phyloP scores from a whole-genome alignment of 495 filamentous ascomycete species.

The Xylaria grammica region DNA sequence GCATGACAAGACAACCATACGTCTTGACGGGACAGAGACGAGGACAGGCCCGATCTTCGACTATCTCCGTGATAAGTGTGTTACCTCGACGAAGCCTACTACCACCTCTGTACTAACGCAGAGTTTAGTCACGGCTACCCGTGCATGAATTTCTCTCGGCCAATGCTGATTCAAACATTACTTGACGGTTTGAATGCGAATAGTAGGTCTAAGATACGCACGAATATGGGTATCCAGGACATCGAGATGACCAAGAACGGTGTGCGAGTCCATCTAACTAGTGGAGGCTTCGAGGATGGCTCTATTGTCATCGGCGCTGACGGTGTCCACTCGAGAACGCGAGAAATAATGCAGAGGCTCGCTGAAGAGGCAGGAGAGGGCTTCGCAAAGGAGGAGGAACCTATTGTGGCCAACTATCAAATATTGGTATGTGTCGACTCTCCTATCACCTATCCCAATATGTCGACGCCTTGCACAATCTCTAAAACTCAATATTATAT shows the following conservation, averaged over 20 bases:
- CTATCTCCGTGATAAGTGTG: not conserved
- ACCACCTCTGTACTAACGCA: not conserved
- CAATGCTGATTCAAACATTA: constrained; percentile 38
- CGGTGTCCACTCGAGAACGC: constrained; percentile 52
- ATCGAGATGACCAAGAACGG: constrained; percentile 34
- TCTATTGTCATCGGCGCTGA: constrained; percentile 57
- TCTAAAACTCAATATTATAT: constrained; percentile 13
- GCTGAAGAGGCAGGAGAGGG: constrained; percentile 26
- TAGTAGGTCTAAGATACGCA: constrained; percentile 36
- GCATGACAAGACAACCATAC: constrained; percentile 1
- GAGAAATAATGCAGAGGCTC: constrained; percentile 48
- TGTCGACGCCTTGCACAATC: constrained; percentile 36
- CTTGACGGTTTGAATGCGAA: constrained; percentile 37
- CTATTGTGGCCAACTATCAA: constrained; percentile 23
- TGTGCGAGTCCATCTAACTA: constrained; percentile 37
- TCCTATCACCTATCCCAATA: constrained; percentile 35
- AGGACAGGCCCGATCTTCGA: not conserved
- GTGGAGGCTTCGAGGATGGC: constrained; percentile 47
- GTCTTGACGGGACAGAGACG: constrained; percentile 2
- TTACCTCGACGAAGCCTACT: not conserved
- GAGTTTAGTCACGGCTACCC: constrained; percentile 22
- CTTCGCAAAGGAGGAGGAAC: constrained; percentile 23
- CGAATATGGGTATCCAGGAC: constrained; percentile 31
- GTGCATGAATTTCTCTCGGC: constrained; percentile 36
- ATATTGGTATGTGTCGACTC: constrained; percentile 26